phyloP scores from a whole-genome alignment of 2,329 filamentous ascomycete genomes.

The Bipolaris cookei region DNA sequence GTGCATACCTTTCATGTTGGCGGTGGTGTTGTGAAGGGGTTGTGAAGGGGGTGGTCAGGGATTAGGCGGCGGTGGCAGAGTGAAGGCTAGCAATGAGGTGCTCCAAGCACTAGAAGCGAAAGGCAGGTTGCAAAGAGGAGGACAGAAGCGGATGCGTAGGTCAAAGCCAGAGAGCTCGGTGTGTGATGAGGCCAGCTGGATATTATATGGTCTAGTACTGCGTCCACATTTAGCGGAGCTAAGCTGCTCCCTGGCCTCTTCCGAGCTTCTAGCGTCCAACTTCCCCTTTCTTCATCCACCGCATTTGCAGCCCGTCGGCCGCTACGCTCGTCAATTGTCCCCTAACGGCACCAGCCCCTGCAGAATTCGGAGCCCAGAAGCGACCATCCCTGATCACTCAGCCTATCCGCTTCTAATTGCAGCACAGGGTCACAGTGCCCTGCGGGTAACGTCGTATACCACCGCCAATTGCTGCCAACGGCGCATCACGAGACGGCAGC shows the following conservation, averaged over 20 bases:
- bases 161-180: slow-evolving; percentile 26
- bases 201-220: slow-evolving; percentile 15
- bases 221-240: slow-evolving; percentile 21
- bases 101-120: slow-evolving; percentile 20
- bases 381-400: slow-evolving; percentile 27
- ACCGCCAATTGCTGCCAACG: slow-evolving; percentile 25
- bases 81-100: slow-evolving; percentile 23
- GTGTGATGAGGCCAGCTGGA: slow-evolving; percentile 35
- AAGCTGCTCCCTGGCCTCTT: slow-evolving; percentile 24
- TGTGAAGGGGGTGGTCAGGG: slow-evolving; percentile 15
- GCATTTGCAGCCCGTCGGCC: slow-evolving; percentile 15
- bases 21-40: slow-evolving; percentile 29
- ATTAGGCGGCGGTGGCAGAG: slow-evolving; percentile 16
- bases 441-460: slow-evolving; percentile 31
- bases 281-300: slow-evolving; percentile 19
- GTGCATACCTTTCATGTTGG: slow-evolving; percentile 51
- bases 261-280: slow-evolving; percentile 11
- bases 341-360: slow-evolving; percentile 31
- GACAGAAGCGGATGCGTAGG: slow-evolving; percentile 17
- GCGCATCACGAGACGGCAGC: slow-evolving; percentile 31
- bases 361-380: slow-evolving; percentile 14
- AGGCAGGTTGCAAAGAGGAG: slow-evolving; percentile 6
- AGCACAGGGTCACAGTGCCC: slow-evolving; percentile 17
- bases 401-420: slow-evolving; percentile 36
- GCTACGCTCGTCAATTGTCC: slow-evolving; percentile 18